Base-by-base conservation (phyloP, 78 protist genomes). In the Planoprotostelium fungivorum region DNA sequence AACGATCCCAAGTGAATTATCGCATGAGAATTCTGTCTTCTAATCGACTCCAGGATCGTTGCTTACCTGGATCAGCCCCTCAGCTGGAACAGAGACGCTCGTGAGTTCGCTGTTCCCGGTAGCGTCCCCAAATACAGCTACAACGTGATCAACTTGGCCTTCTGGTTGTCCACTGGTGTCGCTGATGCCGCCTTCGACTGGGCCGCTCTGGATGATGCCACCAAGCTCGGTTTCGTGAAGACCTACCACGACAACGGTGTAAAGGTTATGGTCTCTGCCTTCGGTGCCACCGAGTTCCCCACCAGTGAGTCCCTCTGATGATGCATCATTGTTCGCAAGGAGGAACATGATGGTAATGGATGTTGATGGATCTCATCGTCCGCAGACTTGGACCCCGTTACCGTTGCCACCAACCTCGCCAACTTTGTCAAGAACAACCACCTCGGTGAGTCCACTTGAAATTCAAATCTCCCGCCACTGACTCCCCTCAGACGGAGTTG, bases 241-340 rank as follows among this genome's bases (percentile, higher is more conserved):
- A 85, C 37, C 16, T 85, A 25, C 37, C 87, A 85, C 87, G 35
- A 35, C 5, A 5, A 35, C 16, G 87, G 87, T 25, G 37, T 37
- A 16, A 85, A 85, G 37, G n/a, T 85, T 16, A 85, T 85, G 87
- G 37, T 85, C 37, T 25, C 34, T 16, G 87, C 87, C 37, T 85
- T 85, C 87, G 87, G 87, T 85, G 87, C 87, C 37, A 85, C 87
- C 16, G 87, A 85, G 87, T 85, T 85, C 16, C 87, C 87, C 36
- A 85, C 87, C 5, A 51, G 73, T 51, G 16, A 51, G 16, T 51
- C 73, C 16, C 73, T 51, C 16, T 51, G 16, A 25, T 16, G 73
- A 51, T 25, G 5, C n/a, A n/a, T n/a, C n/a, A n/a, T n/a, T n/a
- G n/a, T n/a, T n/a, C n/a, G n/a, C n/a, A n/a, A n/a, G n/a, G n/a